Base-by-base conservation (phyloP, 2,329 filamentous ascomycete species). In the Ceratocystiopsis brevicomis region DNA sequence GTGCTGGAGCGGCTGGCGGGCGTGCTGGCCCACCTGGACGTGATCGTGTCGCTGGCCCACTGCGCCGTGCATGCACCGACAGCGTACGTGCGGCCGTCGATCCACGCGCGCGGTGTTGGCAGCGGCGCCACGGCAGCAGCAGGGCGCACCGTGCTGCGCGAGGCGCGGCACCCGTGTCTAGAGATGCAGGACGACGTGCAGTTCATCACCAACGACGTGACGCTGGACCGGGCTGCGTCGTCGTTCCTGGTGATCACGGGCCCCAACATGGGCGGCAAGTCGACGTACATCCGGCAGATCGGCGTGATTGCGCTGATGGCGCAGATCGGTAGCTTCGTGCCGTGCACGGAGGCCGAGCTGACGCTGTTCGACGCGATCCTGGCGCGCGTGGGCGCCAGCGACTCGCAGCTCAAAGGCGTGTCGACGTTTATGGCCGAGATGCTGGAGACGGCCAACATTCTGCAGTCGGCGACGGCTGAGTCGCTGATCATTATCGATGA, bases 371-470 rank as follows among this genome's bases (percentile, higher is more conserved):
- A 98, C 63, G 90, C 85, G 49, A 94, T 98, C 48, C 79, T 98
- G 36, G 90, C 92, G 0, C 81, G 90, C 52, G 90, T 98, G 0
- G 90, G 92, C 37, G 92, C 90, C 8, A 90, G 82, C 53, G 92
- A 98, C 61, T 93, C 84, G 8, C 90, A 96, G 60, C 78, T 98
- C 49, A 96, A 96, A 62, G 90, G 90, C 34, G 90, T 98, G 2
- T 94, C 85, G 4, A 98, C 90, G 0, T 98, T 98, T 61, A 98
- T 98, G 92, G 90, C 90, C 2, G 90, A 98, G 64, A 98, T 98
- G 90, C 73, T 98, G 18, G 90, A 98, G 59, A 98, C 90, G 1
- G 86, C 90, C 51, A 96, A 96, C 58, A 98, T 98, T 50, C 77
- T 98, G 56, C 96, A 96, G 63, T 92, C 85, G 0, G 90, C 90